Evolutionary conservation across 495 filamentous ascomycete species (phyloP).

Genomic region (Apodospora peruviana): DNA sequence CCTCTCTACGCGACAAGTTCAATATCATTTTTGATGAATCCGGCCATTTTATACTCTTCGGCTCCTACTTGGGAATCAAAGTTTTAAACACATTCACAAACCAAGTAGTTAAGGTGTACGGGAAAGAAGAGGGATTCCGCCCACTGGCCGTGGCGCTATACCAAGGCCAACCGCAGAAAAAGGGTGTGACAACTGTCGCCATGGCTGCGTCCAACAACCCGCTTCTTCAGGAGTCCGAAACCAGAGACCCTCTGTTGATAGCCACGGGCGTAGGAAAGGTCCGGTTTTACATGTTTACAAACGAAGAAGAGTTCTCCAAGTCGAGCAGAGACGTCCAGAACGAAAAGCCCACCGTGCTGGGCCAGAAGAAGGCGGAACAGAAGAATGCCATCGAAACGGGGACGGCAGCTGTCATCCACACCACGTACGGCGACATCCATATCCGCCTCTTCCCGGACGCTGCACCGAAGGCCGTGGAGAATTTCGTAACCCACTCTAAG

Average conservation of each 20-base stretch:
- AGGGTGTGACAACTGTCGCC: slow-evolving; percentile 86
- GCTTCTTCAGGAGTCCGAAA: slow-evolving; percentile 86
- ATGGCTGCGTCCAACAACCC: slow-evolving; percentile 96
- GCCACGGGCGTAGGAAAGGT: slow-evolving; percentile 80
- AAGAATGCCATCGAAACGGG: slow-evolving; percentile 66
- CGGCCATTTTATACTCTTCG: slow-evolving; percentile 90
- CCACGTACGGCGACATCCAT: slow-evolving; percentile 90
- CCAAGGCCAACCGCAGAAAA: slow-evolving; percentile 89
- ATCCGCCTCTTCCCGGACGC: slow-evolving; percentile 89
- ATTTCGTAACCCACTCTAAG: slow-evolving; percentile 88
- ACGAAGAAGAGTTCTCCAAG: slow-evolving; percentile 77
- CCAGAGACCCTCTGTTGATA: slow-evolving; percentile 83
- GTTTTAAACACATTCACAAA: slow-evolving; percentile 95
- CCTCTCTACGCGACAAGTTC: slow-evolving; percentile 58
- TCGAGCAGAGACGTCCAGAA: slow-evolving; percentile 89
- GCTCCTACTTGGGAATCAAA: slow-evolving; percentile 84
- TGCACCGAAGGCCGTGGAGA: slow-evolving; percentile 95
- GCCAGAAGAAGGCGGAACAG: slow-evolving; percentile 34
- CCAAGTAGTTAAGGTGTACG: slow-evolving; percentile 79
- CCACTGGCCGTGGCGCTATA: slow-evolving; percentile 82
- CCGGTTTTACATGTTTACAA: slow-evolving; percentile 97
- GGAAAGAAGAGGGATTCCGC: slow-evolving; percentile 80
- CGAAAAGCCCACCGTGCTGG: slow-evolving; percentile 69
- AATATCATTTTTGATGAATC: slow-evolving; percentile 96
- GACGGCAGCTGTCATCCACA: slow-evolving; percentile 80